Conservation (phyloP, 2,329 filamentous ascomycete genomes). For the Plectosphaerella cucumerina region DNA sequence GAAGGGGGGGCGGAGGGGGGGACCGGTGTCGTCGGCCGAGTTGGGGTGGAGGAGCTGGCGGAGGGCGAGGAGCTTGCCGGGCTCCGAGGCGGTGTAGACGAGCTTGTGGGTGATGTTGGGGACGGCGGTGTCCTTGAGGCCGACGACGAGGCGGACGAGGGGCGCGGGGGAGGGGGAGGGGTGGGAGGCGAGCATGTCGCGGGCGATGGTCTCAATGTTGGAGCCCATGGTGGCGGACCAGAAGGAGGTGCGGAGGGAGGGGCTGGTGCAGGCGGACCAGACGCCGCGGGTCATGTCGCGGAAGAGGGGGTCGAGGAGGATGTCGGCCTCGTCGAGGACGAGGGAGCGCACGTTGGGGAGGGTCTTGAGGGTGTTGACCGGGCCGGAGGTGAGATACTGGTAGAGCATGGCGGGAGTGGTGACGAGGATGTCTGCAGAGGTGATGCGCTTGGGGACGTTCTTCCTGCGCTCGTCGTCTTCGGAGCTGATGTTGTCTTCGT, state of each 20-base stretch:
- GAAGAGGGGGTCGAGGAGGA: conserved; percentile 88
- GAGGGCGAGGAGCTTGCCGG: conserved; percentile 87
- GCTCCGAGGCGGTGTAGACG: conserved; percentile 86
- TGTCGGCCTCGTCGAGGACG: conserved; percentile 90
- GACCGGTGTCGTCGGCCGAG: conserved; percentile 48
- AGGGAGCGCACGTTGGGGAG: conserved; percentile 69
- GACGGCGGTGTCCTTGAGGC: conserved; percentile 90
- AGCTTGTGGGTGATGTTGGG: conserved; percentile 89
- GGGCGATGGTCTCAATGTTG: conserved; percentile 76
- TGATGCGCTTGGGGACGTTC: conserved; percentile 38
- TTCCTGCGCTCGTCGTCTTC: conserved; percentile 25
- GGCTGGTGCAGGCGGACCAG: conserved; percentile 73
- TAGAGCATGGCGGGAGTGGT: conserved; percentile 76
- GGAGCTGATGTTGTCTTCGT: conserved; percentile 13
- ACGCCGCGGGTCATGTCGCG: conserved; percentile 80
- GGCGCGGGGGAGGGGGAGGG: conserved; percentile 31
- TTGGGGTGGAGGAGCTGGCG: conserved; percentile 83
- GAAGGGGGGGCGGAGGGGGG: conserved; percentile 76
- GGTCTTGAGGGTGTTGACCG: conserved; percentile 34
- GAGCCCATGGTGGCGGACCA: conserved; percentile 99
- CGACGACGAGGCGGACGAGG: conserved; percentile 84
- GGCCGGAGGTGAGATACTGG: conserved; percentile 52
- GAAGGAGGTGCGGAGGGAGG: conserved; percentile 68
- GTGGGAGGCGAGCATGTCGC: conserved; percentile 59
- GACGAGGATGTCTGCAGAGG: conserved; percentile 75